A percentile compares a stretch with the other conserved stretches of the same genome.
Evolutionary conservation across 2,329 filamentous ascomycete genomes (phyloP).

Genomic region (Calonectria multiphialidica): DNA sequence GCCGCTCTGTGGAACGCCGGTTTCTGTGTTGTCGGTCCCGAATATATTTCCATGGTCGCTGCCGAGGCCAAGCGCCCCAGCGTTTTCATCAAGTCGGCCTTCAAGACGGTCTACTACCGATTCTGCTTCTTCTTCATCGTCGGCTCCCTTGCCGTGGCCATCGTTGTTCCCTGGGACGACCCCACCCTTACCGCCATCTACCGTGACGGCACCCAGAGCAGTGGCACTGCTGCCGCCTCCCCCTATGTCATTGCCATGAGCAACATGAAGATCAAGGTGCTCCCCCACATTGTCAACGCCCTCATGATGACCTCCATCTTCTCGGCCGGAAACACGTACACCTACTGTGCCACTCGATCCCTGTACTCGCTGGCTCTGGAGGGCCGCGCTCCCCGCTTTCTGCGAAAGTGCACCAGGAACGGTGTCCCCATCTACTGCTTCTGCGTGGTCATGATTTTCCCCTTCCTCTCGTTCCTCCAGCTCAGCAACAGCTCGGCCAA

Average conservation of each 20-base stretch:
- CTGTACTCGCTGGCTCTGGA: conserved; percentile 64
- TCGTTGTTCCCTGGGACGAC: conserved; percentile 76
- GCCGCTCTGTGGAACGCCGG: conserved; percentile 73
- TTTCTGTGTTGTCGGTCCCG: conserved; percentile 75
- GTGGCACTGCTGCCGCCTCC: conserved; percentile 65
- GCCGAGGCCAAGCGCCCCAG: conserved; percentile 76
- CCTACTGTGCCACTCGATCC: conserved; percentile 63
- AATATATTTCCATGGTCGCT: conserved; percentile 77
- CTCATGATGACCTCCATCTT: conserved; percentile 58
- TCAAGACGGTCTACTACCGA: conserved; percentile 80
- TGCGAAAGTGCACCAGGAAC: conserved; percentile 69
- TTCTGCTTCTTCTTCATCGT: conserved; percentile 79
- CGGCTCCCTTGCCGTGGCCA: conserved; percentile 74
- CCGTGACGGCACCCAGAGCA: conserved; percentile 49
- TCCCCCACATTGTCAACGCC: conserved; percentile 71
- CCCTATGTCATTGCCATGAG: conserved; percentile 74
- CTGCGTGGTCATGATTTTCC: conserved; percentile 64
- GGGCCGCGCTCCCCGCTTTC: conserved; percentile 62
- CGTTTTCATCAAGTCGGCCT: conserved; percentile 74
- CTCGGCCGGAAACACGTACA: conserved; percentile 64
- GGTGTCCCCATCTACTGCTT: conserved; percentile 74
- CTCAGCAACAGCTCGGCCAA: conserved; percentile 60
- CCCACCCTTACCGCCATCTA: conserved; percentile 64
- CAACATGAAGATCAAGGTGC: conserved; percentile 63
- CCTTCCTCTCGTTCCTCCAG: conserved; percentile 65